Evolutionary conservation across 2,329 filamentous ascomycete genomes (phyloP), one percentile per base, ranked within the genome.

Genomic region (Cordyceps fumosorosea): DNA sequence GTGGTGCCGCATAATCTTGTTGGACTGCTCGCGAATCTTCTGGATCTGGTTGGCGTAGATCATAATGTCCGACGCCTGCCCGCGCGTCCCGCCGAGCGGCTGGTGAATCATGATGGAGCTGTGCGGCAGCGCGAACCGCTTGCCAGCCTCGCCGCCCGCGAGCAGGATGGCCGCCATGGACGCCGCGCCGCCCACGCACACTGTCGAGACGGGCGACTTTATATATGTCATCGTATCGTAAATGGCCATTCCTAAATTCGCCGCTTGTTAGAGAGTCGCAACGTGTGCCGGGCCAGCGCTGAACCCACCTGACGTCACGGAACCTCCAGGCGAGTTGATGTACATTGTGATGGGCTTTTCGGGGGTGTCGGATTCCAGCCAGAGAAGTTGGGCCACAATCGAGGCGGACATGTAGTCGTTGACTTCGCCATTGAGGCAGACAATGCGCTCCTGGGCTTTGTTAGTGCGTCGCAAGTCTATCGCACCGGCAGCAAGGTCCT

Each of bases 161-260:
- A 99, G 84, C 1, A 99, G 80, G 26, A 99, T 81, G 1, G 89
- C 91, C 6, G 93, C 95, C 95, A 99, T 99, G 3, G 89, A 95
- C 1, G 95, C 93, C 0, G 96, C 95, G 70, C 96, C 91, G 8
- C 95, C 95, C 50, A 99, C 85, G 71, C 95, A 98, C 34, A 99
- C 95, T 0, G 95, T 99, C 50, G 89, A 93, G 0, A 99, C 92
- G 1, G 93, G 91, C 3, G 90, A 90, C 64, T 89, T 87, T 72
- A 99, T 98, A 75, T 99, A 99, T 68, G 89, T 87, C 93, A 99
- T 98, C 14, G 95, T 99, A 74, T 99, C 95, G 81, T 99, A 99
- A 70, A 99, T 98, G 29, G 95, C 93, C 64, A 89, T 81, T 18
- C 87, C 86, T 74, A n/a, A 5, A n/a, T n/a, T 20, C 32, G 14